These are phyloP conservation scores for Paramecium biaurelia DNA, from an alignment of 73 alveolate genomes.

Conservation along the genomic window DNA sequence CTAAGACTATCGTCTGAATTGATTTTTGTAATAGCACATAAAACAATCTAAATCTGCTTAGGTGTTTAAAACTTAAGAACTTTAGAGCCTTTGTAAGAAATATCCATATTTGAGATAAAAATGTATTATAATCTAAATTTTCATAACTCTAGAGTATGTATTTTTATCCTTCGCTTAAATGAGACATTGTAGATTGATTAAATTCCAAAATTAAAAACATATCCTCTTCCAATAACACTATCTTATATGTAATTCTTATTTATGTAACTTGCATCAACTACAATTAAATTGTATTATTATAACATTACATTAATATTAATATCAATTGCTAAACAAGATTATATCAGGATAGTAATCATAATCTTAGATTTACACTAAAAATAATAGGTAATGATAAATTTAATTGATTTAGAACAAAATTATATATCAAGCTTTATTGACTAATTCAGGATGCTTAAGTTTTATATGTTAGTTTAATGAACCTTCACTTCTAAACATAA, in stretches of 20 bases:
- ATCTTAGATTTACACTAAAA: not conserved
- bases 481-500: conserved; percentile 9
- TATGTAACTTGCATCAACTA: conserved; percentile 46
- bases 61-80: not conserved
- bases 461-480: conserved; percentile 32
- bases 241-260: not conserved
- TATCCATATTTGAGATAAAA: too few species aligned
- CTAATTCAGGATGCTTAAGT: conserved; percentile 43
- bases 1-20: not conserved
- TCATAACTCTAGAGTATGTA: not conserved
- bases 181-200: not conserved
- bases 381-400: not conserved
- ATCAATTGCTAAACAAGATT: not conserved
- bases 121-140: not conserved
- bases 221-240: not conserved
- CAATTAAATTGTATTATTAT: not conserved
- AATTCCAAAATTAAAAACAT: not conserved
- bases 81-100: too few species aligned
- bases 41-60: not conserved
- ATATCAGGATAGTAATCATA: not conserved
- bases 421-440: not conserved
- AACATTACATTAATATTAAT: not conserved
- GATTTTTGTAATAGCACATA: not conserved
- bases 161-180: not conserved
- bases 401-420: not conserved